Evolutionary conservation across 2,329 filamentous ascomycete genomes (phyloP).

Genomic region (Nigrospora sphaerica): DNA sequence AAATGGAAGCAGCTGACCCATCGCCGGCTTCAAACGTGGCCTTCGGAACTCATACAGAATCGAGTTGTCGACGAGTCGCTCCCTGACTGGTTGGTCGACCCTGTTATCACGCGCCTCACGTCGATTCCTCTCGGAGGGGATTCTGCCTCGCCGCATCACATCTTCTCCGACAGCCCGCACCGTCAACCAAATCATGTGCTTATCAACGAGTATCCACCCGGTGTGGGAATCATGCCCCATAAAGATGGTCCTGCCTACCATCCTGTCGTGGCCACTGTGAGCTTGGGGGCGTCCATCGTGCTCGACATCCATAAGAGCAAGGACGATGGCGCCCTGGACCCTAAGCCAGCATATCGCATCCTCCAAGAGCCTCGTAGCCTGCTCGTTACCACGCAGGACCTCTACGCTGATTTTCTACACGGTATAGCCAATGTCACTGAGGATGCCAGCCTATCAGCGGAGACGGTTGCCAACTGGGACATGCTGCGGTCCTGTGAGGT

Average conservation of each 20-base stretch:
- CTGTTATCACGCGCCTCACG: slow-evolving; percentile 56
- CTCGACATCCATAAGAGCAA: slow-evolving; percentile 67
- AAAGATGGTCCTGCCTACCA: slow-evolving; percentile 88
- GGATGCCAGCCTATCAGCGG: slow-evolving; percentile 56
- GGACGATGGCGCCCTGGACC: slow-evolving; percentile 50
- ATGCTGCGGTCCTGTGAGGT: slow-evolving; percentile 45
- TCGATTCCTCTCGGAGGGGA: slow-evolving; percentile 35
- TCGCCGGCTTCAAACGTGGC: slow-evolving; percentile 85
- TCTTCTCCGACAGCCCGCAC: slow-evolving; percentile 64
- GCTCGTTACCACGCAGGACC: slow-evolving; percentile 60
- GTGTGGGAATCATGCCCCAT: slow-evolving; percentile 94
- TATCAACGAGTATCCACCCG: slow-evolving; percentile 84
- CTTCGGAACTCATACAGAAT: slow-evolving; percentile 73
- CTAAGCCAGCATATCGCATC: slow-evolving; percentile 47
- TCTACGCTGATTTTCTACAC: slow-evolving; percentile 68
- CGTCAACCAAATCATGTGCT: slow-evolving; percentile 79
- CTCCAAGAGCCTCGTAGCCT: slow-evolving; percentile 80
- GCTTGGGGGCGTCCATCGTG: slow-evolving; percentile 70
- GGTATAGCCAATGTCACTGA: slow-evolving; percentile 61
- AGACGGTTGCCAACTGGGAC: slow-evolving; percentile 66
- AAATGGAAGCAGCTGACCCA: slow-evolving; percentile 85
- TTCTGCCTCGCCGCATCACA: slow-evolving; percentile 21
- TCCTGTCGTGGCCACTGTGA: slow-evolving; percentile 85
- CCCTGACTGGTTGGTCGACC: slow-evolving; percentile 66
- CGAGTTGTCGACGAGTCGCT: slow-evolving; percentile 68